Evolutionary conservation across 495 filamentous ascomycete genomes (phyloP).

Genomic region (Aspergillus cavernicola): DNA sequence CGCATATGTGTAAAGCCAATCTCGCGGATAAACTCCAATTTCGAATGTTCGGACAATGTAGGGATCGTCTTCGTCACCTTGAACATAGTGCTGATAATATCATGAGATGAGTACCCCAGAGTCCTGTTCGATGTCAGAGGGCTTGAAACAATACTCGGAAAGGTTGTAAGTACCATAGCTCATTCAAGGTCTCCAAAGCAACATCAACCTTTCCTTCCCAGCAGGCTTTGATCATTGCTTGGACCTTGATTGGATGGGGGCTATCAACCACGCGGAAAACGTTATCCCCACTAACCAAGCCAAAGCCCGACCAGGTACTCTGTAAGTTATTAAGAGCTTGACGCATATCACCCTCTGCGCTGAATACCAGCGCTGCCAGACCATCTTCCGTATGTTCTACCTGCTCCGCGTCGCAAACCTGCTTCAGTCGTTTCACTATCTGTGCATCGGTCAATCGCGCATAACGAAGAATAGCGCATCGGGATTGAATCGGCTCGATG

Average conservation of each 20-base stretch:
- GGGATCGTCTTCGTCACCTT: slow-evolving; percentile 93
- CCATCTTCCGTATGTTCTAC: slow-evolving; percentile 90
- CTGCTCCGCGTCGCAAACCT: slow-evolving; percentile 86
- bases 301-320: slow-evolving; percentile 91
- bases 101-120: slow-evolving; percentile 90
- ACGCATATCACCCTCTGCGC: slow-evolving; percentile 96
- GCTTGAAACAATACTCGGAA: neutral
- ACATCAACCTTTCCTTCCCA: slow-evolving; percentile 85
- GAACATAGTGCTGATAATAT: slow-evolving; percentile 99
- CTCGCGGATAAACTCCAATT: slow-evolving; percentile 94
- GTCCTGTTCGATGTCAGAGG: slow-evolving; percentile 41
- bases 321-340: slow-evolving; percentile 99
- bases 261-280: slow-evolving; percentile 98
- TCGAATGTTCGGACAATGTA: slow-evolving; percentile 84
- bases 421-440: slow-evolving; percentile 81
- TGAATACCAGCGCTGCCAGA: slow-evolving; percentile 91
- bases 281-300: slow-evolving; percentile 94
- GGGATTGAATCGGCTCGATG: slow-evolving; percentile 94
- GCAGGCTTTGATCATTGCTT: slow-evolving; percentile 96
- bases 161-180: slow-evolving; percentile 65
- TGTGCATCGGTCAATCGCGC: slow-evolving; percentile 88
- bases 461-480: slow-evolving; percentile 95
- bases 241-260: slow-evolving; percentile 95
- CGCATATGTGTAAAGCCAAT: slow-evolving; percentile 99
- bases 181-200: slow-evolving; percentile 81